Evolutionary conservation across 352 stramenopile species (phyloP).

Genomic region (Plasmopara viticola): DNA sequence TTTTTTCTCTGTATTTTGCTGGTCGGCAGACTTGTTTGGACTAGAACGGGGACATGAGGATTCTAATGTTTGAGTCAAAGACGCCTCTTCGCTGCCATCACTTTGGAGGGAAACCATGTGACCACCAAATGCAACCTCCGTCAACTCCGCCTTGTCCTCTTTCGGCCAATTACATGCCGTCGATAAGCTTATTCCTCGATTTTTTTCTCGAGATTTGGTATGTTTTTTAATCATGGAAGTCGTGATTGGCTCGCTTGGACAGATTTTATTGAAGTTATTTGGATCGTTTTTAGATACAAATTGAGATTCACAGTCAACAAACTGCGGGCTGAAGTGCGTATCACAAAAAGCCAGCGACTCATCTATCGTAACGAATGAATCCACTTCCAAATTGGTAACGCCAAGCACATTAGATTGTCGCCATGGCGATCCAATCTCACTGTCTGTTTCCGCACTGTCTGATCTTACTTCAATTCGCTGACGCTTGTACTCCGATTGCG

Average conservation of each 20-base stretch:
- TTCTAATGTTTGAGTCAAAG: conserved; percentile 12
- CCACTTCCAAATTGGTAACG: conserved; percentile 7
- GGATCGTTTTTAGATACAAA: not conserved
- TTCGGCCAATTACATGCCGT: not conserved
- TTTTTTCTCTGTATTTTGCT: conserved; percentile 1
- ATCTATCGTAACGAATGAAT: conserved; percentile 27
- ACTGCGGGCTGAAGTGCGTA: conserved; percentile 57
- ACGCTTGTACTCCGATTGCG: not conserved
- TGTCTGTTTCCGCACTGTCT: conserved; percentile 14
- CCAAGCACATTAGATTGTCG: conserved; percentile 3
- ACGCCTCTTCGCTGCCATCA: conserved; percentile 32
- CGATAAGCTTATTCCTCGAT: not conserved
- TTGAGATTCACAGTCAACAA: conserved; percentile 33
- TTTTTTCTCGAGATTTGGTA: not conserved
- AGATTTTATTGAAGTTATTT: not conserved
- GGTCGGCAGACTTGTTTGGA: not conserved
- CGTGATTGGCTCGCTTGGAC: conserved; percentile 1
- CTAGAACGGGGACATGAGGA: conserved; percentile 12
- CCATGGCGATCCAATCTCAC: conserved; percentile 14
- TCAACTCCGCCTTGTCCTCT: not conserved
- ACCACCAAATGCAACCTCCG: not conserved
- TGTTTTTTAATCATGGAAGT: conserved; percentile 8
- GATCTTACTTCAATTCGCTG: conserved; percentile 4
- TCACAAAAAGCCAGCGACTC: conserved; percentile 23
- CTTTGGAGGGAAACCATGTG: conserved; percentile 6